A percentile compares a stretch with the other conserved stretches of the same genome.
Evolutionary conservation across 2,329 filamentous ascomycete genomes (phyloP).

Genomic region (Rhinocladiella mackenziei): DNA sequence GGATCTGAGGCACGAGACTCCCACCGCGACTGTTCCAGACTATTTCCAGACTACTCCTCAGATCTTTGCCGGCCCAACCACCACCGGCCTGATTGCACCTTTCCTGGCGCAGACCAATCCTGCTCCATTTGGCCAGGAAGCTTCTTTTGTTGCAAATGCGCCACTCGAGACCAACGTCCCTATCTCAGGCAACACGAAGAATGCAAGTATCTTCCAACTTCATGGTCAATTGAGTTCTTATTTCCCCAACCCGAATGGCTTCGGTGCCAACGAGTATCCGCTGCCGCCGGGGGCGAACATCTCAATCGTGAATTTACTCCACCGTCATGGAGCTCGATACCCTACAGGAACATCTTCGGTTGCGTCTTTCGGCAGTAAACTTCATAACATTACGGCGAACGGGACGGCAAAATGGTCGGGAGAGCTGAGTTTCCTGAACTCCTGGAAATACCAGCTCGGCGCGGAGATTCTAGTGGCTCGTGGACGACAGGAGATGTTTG

Average conservation of each 20-base stretch:
- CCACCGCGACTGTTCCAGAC: conserved; percentile 19
- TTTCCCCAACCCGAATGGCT: conserved; percentile 62
- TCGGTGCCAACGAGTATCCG: conserved; percentile 69
- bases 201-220: conserved; percentile 65
- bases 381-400: conserved; percentile 50
- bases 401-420: conserved; percentile 56
- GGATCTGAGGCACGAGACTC: conserved; percentile 4
- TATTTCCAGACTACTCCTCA: conserved; percentile 27
- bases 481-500: conserved; percentile 68
- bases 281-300: conserved; percentile 62
- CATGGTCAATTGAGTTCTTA: conserved; percentile 69
- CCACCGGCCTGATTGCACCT: conserved; percentile 59
- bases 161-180: conserved; percentile 69
- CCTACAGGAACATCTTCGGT: conserved; percentile 61
- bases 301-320: conserved; percentile 67
- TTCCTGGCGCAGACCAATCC: conserved; percentile 69
- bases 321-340: conserved; percentile 70
- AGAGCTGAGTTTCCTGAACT: conserved; percentile 61
- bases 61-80: conserved; percentile 34
- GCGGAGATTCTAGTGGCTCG: conserved; percentile 68
- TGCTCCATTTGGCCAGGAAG: conserved; percentile 57
- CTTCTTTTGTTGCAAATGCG: conserved; percentile 62
- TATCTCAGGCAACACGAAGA: conserved; percentile 55
- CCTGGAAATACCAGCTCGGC: conserved; percentile 67
- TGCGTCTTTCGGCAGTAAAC: conserved; percentile 52